Conservation (phyloP, 106 monocot genomes). For the Dendrobium catenatum region DNA sequence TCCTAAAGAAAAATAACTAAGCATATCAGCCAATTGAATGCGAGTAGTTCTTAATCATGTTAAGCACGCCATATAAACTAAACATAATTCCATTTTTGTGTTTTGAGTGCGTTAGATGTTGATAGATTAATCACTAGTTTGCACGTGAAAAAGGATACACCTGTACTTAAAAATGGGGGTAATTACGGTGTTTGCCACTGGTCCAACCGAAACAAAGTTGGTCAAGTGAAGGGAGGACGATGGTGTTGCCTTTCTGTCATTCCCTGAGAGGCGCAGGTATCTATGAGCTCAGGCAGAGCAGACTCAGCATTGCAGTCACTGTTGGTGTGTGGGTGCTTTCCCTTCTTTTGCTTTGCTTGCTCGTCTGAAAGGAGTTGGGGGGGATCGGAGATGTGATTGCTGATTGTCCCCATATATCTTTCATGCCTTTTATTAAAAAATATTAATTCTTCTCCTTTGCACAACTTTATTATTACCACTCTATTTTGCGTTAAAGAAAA, state of each 20-base stretch:
- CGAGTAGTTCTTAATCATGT: no score
- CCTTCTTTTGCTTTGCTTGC: neutral
- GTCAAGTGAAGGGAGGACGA: conserved; percentile 6
- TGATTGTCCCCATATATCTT: neutral
- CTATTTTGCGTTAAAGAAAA: conserved; percentile 4
- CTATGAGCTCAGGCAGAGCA: neutral
- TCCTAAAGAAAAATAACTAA: no score
- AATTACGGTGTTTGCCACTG: neutral
- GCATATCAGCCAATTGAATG: no score
- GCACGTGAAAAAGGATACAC: neutral
- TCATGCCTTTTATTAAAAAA: neutral
- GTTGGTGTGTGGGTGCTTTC: neutral
- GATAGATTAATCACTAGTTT: neutral
- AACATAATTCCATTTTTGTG: no score
- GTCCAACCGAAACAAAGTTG: conserved; percentile 5
- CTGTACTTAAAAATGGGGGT: neutral
- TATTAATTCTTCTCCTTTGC: neutral
- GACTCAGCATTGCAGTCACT: neutral
- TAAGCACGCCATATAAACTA: no score
- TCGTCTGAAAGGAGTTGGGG: neutral
- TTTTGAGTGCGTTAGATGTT: neutral
- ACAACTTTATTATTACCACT: neutral
- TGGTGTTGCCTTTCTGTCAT: neutral
- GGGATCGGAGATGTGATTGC: neutral
- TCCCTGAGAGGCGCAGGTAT: conserved; percentile 2